Conservation (phyloP, 176 grass and related monocot species). For the Hyparrhenia diplandra region DNA sequence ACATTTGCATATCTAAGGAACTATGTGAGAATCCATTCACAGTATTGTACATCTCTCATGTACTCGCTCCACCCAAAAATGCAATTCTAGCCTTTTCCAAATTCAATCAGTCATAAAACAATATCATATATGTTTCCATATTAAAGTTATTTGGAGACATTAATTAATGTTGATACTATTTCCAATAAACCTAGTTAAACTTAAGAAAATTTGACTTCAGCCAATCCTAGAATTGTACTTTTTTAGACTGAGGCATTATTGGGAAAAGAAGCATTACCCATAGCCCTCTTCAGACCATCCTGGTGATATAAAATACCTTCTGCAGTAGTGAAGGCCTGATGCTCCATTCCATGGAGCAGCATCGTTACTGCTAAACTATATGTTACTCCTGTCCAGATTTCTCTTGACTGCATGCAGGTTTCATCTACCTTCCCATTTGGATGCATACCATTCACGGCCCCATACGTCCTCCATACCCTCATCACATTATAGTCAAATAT, state of each 20-base stretch:
- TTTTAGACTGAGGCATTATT: background rate
- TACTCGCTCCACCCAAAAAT: background rate
- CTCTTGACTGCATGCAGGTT: conserved; percentile 92
- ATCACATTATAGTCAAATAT: conserved; percentile 98
- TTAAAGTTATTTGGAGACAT: background rate
- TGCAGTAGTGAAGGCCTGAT: conserved; percentile 84
- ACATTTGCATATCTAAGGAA: background rate
- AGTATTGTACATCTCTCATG: conserved; percentile 10
- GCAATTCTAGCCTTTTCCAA: background rate
- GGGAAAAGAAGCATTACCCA: conserved; percentile 59
- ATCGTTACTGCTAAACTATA: conserved; percentile 84
- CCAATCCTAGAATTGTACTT: background rate
- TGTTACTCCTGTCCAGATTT: conserved; percentile 97
- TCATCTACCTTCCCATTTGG: conserved; percentile 94
- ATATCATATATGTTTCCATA: background rate
- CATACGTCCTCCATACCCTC: conserved; percentile 92
- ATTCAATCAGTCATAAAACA: background rate
- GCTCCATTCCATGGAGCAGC: conserved; percentile 90
- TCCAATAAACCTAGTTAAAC: background rate
- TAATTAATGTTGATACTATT: background rate
- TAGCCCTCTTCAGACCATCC: conserved; percentile 93
- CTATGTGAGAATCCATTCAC: conserved; percentile 12
- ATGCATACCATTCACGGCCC: conserved; percentile 86
- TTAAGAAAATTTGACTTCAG: background rate
- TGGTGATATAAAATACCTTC: conserved; percentile 78